These are phyloP conservation scores for Geotrichum bryndzae DNA, from an alignment of 1,139 yeast species.

Conservation along the genomic window DNA sequence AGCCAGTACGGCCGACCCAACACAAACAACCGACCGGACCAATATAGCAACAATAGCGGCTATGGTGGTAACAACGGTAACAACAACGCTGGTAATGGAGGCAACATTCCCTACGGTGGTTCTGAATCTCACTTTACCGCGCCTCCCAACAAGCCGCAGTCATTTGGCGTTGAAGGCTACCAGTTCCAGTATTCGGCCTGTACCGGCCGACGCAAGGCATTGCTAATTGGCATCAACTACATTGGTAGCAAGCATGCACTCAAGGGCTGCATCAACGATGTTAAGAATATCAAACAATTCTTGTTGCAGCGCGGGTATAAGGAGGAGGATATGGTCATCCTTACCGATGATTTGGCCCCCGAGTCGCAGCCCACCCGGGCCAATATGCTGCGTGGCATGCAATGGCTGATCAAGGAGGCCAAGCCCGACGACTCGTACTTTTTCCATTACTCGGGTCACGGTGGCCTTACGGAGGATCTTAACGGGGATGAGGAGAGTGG, in stretches of 20 bases:
- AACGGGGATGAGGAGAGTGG: conserved; percentile 94
- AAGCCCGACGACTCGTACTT: conserved; percentile 61
- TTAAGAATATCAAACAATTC: conserved; percentile 35
- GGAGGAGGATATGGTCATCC: conserved; percentile 73
- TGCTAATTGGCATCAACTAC: conserved; percentile 82
- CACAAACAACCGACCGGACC: not conserved
- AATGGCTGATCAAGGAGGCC: conserved; percentile 82
- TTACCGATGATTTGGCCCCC: conserved; percentile 65
- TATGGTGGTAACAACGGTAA: conserved; percentile 1
- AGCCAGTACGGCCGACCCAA: not conserved
- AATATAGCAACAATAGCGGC: conserved; percentile 32
- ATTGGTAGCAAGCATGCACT: conserved; percentile 64
- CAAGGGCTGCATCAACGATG: conserved; percentile 75
- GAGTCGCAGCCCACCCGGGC: conserved; percentile 68
- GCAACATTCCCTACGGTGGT: conserved; percentile 36
- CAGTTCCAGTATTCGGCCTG: conserved; percentile 68
- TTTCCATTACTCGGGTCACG: conserved; percentile 92
- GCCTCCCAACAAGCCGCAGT: conserved; percentile 37
- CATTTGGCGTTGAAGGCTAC: conserved; percentile 32
- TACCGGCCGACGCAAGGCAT: conserved; percentile 71
- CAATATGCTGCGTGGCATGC: conserved; percentile 81
- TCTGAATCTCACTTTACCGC: conserved; percentile 8
- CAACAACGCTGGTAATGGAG: conserved; percentile 1
- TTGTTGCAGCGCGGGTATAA: conserved; percentile 47
- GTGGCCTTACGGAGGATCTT: conserved; percentile 71